Conservation (phyloP, 306 rosid genomes). For the Ziziphus jujuba region DNA sequence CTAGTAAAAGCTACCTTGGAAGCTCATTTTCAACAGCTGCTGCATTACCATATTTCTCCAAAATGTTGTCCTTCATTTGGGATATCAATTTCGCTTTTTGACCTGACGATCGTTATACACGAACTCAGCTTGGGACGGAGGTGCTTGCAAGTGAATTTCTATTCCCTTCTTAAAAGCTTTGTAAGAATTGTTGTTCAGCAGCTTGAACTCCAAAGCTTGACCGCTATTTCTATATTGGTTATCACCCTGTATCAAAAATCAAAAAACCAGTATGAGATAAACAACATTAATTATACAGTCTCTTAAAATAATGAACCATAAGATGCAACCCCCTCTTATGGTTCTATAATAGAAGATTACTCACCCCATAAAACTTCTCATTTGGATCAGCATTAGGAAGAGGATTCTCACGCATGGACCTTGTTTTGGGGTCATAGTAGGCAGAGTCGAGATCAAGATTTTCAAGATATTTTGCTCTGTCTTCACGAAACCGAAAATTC, state of each 20-base stretch:
- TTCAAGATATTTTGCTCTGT: constrained; percentile 60
- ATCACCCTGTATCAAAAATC: constrained; percentile 39
- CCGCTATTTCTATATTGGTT: constrained; percentile 61
- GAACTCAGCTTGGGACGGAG: constrained; percentile 77
- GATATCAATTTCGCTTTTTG: constrained; percentile 60
- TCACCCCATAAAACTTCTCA: constrained; percentile 57
- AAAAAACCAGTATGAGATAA: not conserved
- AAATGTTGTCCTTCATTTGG: constrained; percentile 53
- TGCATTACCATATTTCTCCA: constrained; percentile 72
- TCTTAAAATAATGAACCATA: not conserved
- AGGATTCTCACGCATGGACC: constrained; percentile 75
- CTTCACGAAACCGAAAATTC: constrained; percentile 64
- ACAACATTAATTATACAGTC: not conserved
- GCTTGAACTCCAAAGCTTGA: constrained; percentile 68
- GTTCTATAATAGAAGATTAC: constrained; percentile 6
- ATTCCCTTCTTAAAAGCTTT: constrained; percentile 77
- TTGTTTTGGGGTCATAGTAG: constrained; percentile 62
- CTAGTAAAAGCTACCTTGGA: constrained; percentile 66
- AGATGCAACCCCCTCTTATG: not conserved
- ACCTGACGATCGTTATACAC: constrained; percentile 60
- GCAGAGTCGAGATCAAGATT: constrained; percentile 68
- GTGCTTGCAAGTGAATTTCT: constrained; percentile 74
- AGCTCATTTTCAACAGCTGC: constrained; percentile 54
- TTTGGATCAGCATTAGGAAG: constrained; percentile 70
- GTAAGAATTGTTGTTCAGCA: constrained; percentile 58